Evolutionary conservation across 2,329 filamentous ascomycete species (phyloP).

Genomic region (Nigrospora sphaerica): DNA sequence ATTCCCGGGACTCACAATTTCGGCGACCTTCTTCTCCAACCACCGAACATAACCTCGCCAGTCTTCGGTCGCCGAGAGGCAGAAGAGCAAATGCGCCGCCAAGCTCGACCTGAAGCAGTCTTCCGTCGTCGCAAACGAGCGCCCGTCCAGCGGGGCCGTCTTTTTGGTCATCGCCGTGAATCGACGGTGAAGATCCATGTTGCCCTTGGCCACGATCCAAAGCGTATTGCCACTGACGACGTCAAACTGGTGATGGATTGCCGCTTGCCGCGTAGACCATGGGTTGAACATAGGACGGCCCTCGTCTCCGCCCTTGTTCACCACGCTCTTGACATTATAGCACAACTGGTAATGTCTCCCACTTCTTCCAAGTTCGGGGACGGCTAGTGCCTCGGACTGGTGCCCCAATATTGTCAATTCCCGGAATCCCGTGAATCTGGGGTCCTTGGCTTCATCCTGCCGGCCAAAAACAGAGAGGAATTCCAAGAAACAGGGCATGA

Average conservation of each 20-base stretch:
- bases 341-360: constrained; percentile 27
- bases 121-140: constrained; percentile 18
- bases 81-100: constrained; percentile 26
- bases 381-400: constrained; percentile 4
- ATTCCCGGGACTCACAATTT: constrained; percentile 13
- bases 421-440: constrained; percentile 28
- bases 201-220: constrained; percentile 33
- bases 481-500: constrained; percentile 31
- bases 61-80: constrained; percentile 31
- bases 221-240: constrained; percentile 23
- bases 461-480: constrained; percentile 29
- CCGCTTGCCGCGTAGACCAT: constrained; percentile 30
- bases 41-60: constrained; percentile 33
- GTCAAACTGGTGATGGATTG: constrained; percentile 32
- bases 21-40: constrained; percentile 26
- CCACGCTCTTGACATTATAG: constrained; percentile 24
- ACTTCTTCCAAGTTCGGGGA: constrained; percentile 20
- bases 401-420: constrained; percentile 18
- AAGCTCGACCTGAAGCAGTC: constrained; percentile 28
- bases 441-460: constrained; percentile 19
- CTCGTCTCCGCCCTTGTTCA: neutral
- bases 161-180: constrained; percentile 22
- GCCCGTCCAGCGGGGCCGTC: constrained; percentile 22
- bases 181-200: constrained; percentile 16
- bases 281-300: constrained; percentile 6